phyloP scores from a whole-genome alignment of 2,329 filamentous ascomycete species.

The Colletotrichum melonis region DNA sequence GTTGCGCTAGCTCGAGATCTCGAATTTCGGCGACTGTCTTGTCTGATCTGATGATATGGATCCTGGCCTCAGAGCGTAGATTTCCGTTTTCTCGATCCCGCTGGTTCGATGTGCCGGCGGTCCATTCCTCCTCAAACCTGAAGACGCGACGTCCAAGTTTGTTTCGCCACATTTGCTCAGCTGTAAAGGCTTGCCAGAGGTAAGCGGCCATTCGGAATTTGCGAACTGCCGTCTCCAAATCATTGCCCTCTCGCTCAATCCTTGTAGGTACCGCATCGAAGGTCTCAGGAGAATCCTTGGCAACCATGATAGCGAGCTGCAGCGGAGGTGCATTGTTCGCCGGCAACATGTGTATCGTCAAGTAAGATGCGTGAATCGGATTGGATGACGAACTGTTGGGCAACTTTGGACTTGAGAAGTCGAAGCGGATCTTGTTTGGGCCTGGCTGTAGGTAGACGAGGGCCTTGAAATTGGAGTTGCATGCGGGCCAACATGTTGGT shows the following conservation, averaged over 20 bases:
- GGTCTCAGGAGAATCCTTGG: constrained; percentile 86
- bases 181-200: constrained; percentile 96
- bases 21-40: constrained; percentile 88
- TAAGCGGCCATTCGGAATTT: constrained; percentile 98
- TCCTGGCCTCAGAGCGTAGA: constrained; percentile 90
- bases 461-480: constrained; percentile 90
- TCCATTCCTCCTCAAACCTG: constrained; percentile 96
- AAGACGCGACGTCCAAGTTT: constrained; percentile 88
- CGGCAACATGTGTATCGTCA: constrained; percentile 89
- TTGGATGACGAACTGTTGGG: constrained; percentile 74
- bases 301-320: constrained; percentile 88
- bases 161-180: constrained; percentile 94
- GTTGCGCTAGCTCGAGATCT: constrained; percentile 81
- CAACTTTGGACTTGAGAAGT: constrained; percentile 87
- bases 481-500: constrained; percentile 86
- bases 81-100: constrained; percentile 77
- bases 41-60: constrained; percentile 85
- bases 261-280: constrained; percentile 86
- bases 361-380: constrained; percentile 80
- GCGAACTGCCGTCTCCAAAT: constrained; percentile 80
- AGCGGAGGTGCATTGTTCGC: constrained; percentile 82
- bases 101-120: constrained; percentile 80
- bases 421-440: constrained; percentile 87
- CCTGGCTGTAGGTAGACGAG: constrained; percentile 92
- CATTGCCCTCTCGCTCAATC: constrained; percentile 83